Base-by-base conservation (phyloP, 2,329 filamentous ascomycete species). In the Colletotrichum somersetense region DNA sequence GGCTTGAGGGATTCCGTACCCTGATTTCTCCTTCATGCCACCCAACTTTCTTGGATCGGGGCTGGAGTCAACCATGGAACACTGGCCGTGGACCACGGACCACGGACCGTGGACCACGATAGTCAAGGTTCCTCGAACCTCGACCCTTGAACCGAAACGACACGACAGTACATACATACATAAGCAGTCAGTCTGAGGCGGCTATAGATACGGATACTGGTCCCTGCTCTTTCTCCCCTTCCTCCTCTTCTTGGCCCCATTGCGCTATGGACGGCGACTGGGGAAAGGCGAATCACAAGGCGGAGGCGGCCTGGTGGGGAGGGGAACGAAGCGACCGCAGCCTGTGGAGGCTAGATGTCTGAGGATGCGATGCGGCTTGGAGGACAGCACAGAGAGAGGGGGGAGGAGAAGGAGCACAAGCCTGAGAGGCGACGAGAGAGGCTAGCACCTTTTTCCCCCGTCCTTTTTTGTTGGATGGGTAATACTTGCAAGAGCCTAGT, bases 261-360 rank as follows among this genome's bases (percentile, higher is more conserved):
- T 42, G 58, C 26, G 30, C 67, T 66, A 57, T 71, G 56, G 26
- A 71, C 57, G 46, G 67, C 67, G 67, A 73, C 62, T 71, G 71
- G 71, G 62, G 67, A 66, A 72, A 53, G 56, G 62, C 71, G 67
- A 73, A 73, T 71, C 71, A 73, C 66, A 72, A 57, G 52, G 71
- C 57, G 67, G 61, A 71, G 71, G 48, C 71, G 62, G 66, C 66
- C 61, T 73, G 67, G 71, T 73, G 66, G 71, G 62, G 71, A 73
- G 52, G 55, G 57, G 67, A 71, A 57, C 55, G 69, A 69, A 58
- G 64, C 69, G 65, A 69, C 69, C 66, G 59, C 66, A 46, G 66
- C 59, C 59, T 68, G 69, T 64, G 69, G 65, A 72, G 69, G 66
- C 66, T 66, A 50, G 16, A 20, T 44, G 20, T 50, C 52, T 50